Evolutionary conservation across 2,329 filamentous ascomycete genomes (phyloP).

Genomic region (Sarocladium brachiariae): DNA sequence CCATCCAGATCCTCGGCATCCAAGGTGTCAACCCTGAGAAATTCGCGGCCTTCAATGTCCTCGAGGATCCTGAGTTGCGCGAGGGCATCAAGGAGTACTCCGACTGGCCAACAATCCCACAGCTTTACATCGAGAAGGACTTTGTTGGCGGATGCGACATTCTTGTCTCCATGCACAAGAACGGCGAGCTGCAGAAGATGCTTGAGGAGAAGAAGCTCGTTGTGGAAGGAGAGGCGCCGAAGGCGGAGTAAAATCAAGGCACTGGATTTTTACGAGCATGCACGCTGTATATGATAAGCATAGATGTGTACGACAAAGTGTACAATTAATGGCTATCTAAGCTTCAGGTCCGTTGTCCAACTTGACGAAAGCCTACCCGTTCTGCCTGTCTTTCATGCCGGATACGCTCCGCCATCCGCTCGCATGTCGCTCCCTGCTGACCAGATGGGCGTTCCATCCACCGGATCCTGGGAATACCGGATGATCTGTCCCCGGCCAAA

Average conservation of each 20-base stretch:
- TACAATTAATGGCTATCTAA: constrained; percentile 13
- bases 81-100: constrained; percentile 97
- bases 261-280: no score
- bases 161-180: constrained; percentile 93
- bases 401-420: constrained; percentile 69
- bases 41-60: constrained; percentile 96
- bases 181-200: constrained; percentile 84
- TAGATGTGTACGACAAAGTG: constrained; percentile 17
- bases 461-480: constrained; percentile 61
- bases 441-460: constrained; percentile 67
- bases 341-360: no score
- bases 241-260: constrained; percentile 26
- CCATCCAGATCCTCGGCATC: constrained; percentile 87
- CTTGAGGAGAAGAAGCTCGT: constrained; percentile 79
- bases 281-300: neutral
- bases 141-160: constrained; percentile 99
- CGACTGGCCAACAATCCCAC: constrained; percentile 97
- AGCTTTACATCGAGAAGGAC: constrained; percentile 91
- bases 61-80: constrained; percentile 84
- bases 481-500: constrained; percentile 90
- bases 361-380: no score
- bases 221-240: constrained; percentile 33
- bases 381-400: constrained; percentile 20
- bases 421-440: constrained; percentile 84
- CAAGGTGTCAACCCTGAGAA: constrained; percentile 93